Evolutionary conservation across 805 yeast genomes (phyloP), one percentile per base, ranked within the genome.

Genomic region (Monosporozyma siamensis): DNA sequence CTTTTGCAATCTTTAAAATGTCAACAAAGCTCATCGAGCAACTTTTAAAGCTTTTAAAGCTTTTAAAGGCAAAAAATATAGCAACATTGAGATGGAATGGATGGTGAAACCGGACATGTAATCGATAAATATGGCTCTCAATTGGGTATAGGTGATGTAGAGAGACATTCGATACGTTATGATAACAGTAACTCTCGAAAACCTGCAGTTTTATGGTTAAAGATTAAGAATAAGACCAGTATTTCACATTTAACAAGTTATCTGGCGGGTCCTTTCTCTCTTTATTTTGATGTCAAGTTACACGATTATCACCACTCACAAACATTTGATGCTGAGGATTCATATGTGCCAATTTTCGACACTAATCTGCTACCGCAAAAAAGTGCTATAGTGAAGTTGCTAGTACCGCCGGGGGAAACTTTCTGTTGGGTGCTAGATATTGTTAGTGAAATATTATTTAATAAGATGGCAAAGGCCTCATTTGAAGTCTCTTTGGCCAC

Each of bases 371-470:
- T 71, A 31, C 82, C 92, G 1, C 84, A 84, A 5, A 84, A 79
- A 52, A 66, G 75, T n/a, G 71, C 82, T 44, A 63, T 64, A 25
- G 75, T 76, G 3, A 82, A 81, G 48, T 54, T 84, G 24, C 70
- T 82, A 4, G 63, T 82, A 51, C 86, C 81, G 55, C 77, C 77
- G 3, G 61, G 80, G 30, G 74, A 76, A 5, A 59, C 66, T 20
- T 77, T 80, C 51, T 69, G 67, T 5, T 84, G 94, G 94, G 61
- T 72, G 1, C 74, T 83, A 3, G 90, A 84, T 57, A 75, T 84
- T 6, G 66, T 77, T 2, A 77, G 85, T 34, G 92, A 83, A 52
- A 78, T 79, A 48, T 54, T 84, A 12, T 84, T 84, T 62, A 78
- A 78, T 40, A 68, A 75, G 18, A 66, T 76, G 6, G 71, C 83